phyloP scores from a whole-genome alignment of 257 asterid species.

The Lithospermum erythrorhizon region DNA sequence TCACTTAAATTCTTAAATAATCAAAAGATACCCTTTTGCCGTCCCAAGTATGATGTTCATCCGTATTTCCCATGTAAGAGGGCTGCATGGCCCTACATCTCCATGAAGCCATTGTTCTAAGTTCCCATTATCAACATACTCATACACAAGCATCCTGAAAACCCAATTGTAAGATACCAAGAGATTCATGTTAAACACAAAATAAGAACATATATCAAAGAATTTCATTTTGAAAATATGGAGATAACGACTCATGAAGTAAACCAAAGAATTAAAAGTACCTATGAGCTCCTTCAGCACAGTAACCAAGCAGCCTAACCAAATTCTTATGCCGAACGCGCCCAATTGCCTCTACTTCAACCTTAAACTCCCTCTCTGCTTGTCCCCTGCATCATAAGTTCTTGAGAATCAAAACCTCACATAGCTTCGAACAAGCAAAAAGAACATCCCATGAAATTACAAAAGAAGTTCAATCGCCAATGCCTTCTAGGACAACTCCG shows the following conservation, averaged over 20 bases:
- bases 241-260: background rate
- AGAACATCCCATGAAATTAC: background rate
- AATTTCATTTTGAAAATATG: background rate
- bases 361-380: constrained; percentile 92
- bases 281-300: constrained; percentile 97
- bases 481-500: background rate
- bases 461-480: background rate
- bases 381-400: constrained; percentile 51
- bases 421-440: background rate
- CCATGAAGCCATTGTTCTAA: constrained; percentile 96
- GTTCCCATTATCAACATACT: constrained; percentile 77
- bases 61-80: constrained; percentile 87
- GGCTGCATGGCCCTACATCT: constrained; percentile 74
- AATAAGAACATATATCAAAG: background rate
- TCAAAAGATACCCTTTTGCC: constrained; percentile 66
- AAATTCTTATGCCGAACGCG: constrained; percentile 85
- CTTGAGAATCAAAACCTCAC: background rate
- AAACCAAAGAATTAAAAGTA: constrained; percentile 12
- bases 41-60: constrained; percentile 84
- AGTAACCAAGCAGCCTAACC: constrained; percentile 84
- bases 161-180: background rate
- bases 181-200: background rate
- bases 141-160: constrained; percentile 80
- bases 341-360: constrained; percentile 89
- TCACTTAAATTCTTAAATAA: background rate